These are phyloP conservation scores for Aspergillus sp. DNA, from an alignment of 2,329 filamentous ascomycete genomes.

Conservation along the genomic window DNA sequence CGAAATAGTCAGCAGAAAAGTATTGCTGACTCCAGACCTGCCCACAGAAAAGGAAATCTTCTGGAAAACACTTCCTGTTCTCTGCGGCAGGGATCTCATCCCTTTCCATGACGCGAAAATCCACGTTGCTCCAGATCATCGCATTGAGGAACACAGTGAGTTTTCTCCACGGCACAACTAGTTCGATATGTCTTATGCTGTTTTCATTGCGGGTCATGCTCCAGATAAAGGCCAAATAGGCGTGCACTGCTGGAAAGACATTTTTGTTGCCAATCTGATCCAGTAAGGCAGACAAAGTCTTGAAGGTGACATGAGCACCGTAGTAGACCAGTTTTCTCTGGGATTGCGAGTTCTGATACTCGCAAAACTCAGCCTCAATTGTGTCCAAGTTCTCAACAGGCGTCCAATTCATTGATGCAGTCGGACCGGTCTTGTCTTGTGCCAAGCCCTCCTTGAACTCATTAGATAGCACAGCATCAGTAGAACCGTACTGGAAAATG, in stretches of 20 bases:
- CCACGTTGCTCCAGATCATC: constrained; percentile 37
- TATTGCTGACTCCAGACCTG: constrained; percentile 46
- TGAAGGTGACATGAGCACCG: constrained; percentile 36
- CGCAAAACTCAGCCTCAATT: constrained; percentile 9
- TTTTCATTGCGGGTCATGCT: constrained; percentile 30
- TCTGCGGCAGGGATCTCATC: constrained; percentile 37
- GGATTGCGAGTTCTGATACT: constrained; percentile 8
- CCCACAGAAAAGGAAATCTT: constrained; percentile 54
- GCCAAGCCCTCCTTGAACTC: constrained; percentile 19
- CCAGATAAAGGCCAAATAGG: constrained; percentile 49
- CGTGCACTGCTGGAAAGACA: constrained; percentile 49
- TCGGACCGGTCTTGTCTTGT: constrained; percentile 4
- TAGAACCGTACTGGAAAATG: constrained; percentile 50
- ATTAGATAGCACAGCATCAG: constrained; percentile 24
- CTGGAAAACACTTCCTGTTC: constrained; percentile 45
- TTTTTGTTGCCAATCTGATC: constrained; percentile 45
- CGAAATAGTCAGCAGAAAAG: constrained; percentile 48
- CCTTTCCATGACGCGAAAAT: constrained; percentile 30
- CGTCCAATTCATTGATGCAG: constrained; percentile 18
- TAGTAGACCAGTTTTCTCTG: constrained; percentile 27
- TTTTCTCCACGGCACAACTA: constrained; percentile 45
- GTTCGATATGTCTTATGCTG: constrained; percentile 35
- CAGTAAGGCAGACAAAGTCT: constrained; percentile 39
- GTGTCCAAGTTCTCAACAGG: constrained; percentile 6
- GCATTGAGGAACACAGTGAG: constrained; percentile 50